A percentile compares a stretch with the other conserved stretches of the same genome.
Evolutionary conservation across 208 protist genomes (phyloP).

Genomic region (Zelonia costaricensis): DNA sequence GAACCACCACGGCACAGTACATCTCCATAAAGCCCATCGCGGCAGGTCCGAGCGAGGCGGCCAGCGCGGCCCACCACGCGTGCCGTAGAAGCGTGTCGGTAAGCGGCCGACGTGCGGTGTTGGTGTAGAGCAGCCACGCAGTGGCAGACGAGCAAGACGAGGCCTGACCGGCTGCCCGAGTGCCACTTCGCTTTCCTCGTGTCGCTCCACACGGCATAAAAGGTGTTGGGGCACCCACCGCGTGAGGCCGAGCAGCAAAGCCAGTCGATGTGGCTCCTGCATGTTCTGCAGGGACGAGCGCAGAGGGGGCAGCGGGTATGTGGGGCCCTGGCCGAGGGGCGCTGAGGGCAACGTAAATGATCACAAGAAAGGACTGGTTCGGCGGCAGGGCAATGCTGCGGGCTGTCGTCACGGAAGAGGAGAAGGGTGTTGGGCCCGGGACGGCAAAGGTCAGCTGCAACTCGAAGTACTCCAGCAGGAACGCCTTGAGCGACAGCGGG

Average conservation of each 20-base stretch:
- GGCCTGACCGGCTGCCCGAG: too few species aligned
- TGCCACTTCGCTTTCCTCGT: background rate
- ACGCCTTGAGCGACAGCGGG: constrained; percentile 50
- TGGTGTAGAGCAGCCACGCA: constrained; percentile 24
- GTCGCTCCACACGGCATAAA: too few species aligned
- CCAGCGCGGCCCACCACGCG: constrained; percentile 44
- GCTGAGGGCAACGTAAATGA: constrained; percentile 46
- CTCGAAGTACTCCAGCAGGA: constrained; percentile 45
- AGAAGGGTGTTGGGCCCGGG: background rate
- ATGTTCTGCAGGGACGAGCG: background rate
- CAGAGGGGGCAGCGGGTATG: constrained; percentile 9
- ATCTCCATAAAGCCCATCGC: constrained; percentile 36
- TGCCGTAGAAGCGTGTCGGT: constrained; percentile 41
- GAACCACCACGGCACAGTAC: constrained; percentile 55
- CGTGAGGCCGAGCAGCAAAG: too few species aligned
- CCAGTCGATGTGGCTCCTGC: too few species aligned
- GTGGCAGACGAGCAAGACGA: too few species aligned
- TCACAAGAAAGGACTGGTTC: constrained; percentile 37
- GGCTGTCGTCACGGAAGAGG: background rate
- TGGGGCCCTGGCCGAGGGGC: too few species aligned
- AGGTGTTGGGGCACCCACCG: too few species aligned
- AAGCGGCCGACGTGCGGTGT: constrained; percentile 17
- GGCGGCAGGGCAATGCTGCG: constrained; percentile 22
- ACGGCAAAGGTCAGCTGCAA: constrained; percentile 33
- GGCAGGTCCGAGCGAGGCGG: constrained; percentile 37